A percentile compares a stretch with the other conserved stretches of the same genome.
Evolutionary conservation across 768 basidiomycete species (phyloP).

Genomic region (Amanita rubescens): DNA sequence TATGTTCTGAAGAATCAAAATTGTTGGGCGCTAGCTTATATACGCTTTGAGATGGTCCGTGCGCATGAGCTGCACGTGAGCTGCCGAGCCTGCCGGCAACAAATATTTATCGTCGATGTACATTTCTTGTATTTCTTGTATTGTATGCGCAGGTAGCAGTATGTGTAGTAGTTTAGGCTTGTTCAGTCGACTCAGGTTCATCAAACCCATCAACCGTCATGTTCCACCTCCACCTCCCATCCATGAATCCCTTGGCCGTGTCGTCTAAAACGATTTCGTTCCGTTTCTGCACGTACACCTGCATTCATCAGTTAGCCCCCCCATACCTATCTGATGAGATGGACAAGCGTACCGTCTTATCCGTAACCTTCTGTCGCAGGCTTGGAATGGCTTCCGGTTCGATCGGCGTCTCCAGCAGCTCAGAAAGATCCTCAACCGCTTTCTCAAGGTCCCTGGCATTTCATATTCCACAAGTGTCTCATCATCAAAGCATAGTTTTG

Average conservation of each 20-base stretch:
- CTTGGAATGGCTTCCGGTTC: constrained; percentile 77
- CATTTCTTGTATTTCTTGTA: no score
- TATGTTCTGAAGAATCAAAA: constrained; percentile 55
- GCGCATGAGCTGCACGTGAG: not conserved
- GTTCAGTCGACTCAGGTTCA: no score
- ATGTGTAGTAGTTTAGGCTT: no score
- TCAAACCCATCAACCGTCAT: constrained; percentile 64
- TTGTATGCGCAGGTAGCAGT: not conserved
- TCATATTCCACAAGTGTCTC: not conserved
- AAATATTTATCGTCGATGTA: not conserved
- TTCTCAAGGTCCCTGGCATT: constrained; percentile 74
- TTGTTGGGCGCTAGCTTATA: constrained; percentile 10
- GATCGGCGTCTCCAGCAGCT: constrained; percentile 86
- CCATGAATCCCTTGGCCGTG: constrained; percentile 83
- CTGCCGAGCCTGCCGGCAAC: not conserved
- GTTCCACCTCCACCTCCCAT: constrained; percentile 85
- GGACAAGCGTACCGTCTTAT: constrained; percentile 69
- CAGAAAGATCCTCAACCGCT: constrained; percentile 93
- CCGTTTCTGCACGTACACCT: constrained; percentile 84
- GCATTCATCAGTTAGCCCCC: constrained; percentile 34
- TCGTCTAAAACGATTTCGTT: constrained; percentile 95
- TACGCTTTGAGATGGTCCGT: constrained; percentile 18
- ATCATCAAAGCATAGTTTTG: constrained; percentile 1
- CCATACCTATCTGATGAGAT: not conserved
- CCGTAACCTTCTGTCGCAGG: constrained; percentile 87